Percentiles rank a stretch among this genome's conserved stretches.
These are phyloP conservation scores for Termitomyces sp. DNA, from an alignment of 768 basidiomycete genomes.

Conservation along the genomic window DNA sequence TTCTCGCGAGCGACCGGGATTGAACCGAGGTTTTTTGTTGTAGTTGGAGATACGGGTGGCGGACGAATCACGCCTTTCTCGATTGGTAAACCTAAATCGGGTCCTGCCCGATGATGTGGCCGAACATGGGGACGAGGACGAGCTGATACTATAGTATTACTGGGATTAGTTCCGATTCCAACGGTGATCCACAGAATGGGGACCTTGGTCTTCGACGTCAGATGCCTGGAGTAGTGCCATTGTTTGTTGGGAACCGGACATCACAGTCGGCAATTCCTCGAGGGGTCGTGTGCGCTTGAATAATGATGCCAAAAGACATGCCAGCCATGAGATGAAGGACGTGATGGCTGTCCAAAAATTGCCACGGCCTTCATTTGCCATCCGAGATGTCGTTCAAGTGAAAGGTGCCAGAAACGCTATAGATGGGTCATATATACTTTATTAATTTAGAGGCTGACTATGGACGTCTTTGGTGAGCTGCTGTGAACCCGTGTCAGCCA, in stretches of 20 bases:
- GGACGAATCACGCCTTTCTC: background rate
- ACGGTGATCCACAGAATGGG: background rate
- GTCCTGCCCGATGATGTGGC: background rate
- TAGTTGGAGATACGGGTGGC: background rate
- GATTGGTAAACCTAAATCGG: background rate
- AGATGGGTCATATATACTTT: background rate
- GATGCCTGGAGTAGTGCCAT: conserved; percentile 7
- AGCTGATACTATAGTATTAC: background rate
- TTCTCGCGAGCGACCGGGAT: background rate
- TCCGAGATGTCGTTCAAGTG: background rate
- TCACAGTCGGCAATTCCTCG: conserved; percentile 8
- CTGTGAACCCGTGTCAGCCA: conserved; percentile 1
- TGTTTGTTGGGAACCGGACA: conserved; percentile 6
- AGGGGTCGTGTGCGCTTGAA: conserved; percentile 2
- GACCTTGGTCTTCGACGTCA: conserved; percentile 2
- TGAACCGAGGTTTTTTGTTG: background rate
- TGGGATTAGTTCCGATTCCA: background rate
- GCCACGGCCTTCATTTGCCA: conserved; percentile 2
- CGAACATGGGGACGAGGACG: background rate
- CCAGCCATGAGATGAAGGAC: conserved; percentile 12
- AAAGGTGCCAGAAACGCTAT: background rate
- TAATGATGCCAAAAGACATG: background rate
- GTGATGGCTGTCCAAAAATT: conserved; percentile 2
- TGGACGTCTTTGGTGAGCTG: background rate
- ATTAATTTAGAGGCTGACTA: conserved; percentile 4